A percentile compares a stretch with the other conserved stretches of the same genome.
Conservation (phyloP, 352 stramenopile species). For the Aphanomyces invadans region DNA sequence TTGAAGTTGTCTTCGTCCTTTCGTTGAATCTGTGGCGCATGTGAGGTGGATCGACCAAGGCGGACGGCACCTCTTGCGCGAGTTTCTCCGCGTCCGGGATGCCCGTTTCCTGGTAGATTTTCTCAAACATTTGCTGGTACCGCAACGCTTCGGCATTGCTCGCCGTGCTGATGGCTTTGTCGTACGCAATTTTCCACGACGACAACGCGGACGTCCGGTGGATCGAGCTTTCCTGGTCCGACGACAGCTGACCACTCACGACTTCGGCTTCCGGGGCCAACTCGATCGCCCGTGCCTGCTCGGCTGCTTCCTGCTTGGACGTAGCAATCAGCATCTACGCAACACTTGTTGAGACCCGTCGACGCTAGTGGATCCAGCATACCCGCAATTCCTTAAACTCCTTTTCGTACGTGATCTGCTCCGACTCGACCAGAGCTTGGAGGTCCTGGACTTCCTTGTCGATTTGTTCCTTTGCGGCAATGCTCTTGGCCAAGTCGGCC, state of each 20-base stretch:
- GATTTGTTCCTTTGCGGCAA: conserved; percentile 40
- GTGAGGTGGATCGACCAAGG: neutral
- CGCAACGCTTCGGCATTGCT: conserved; percentile 42
- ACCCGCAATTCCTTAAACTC: conserved; percentile 47
- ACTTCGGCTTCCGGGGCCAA: conserved; percentile 37
- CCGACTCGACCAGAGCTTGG: conserved; percentile 38
- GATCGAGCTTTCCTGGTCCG: conserved; percentile 34
- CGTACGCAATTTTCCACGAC: conserved; percentile 67
- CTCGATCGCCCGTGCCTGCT: conserved; percentile 22
- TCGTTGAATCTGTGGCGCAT: conserved; percentile 28
- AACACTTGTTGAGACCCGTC: neutral
- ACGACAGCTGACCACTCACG: conserved; percentile 21
- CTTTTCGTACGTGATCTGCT: conserved; percentile 52
- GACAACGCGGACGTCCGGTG: conserved; percentile 49
- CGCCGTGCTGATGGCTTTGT: conserved; percentile 43
- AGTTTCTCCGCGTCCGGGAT: conserved; percentile 45
- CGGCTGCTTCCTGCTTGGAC: conserved; percentile 11
- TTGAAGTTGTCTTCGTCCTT: conserved; percentile 76
- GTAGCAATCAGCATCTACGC: conserved; percentile 17
- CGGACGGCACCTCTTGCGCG: conserved; percentile 28
- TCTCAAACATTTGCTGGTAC: conserved; percentile 55
- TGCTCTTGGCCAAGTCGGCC: conserved; percentile 38
- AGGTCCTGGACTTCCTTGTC: conserved; percentile 41
- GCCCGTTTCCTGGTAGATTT: conserved; percentile 49
- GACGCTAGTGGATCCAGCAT: neutral